Percentiles rank a stretch among this genome's conserved stretches.
These are phyloP conservation scores for Teunomyces gatunensis DNA, from an alignment of 805 yeast genomes.

Conservation along the genomic window DNA sequence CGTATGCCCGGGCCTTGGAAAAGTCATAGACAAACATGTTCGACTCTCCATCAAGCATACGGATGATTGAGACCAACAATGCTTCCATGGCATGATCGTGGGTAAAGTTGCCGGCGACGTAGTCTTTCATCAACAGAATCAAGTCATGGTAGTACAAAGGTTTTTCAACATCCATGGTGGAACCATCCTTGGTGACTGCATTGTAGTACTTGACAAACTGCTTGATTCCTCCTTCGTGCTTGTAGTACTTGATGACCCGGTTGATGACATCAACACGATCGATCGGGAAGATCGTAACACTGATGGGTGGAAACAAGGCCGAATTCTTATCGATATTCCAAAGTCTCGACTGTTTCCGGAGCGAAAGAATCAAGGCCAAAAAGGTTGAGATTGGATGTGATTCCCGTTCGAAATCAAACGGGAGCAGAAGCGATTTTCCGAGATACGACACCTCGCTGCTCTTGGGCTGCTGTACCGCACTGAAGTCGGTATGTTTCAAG, in stretches of 20 bases:
- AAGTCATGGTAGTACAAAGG: conserved; percentile 31
- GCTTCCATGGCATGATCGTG: conserved; percentile 49
- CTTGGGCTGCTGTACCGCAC: background rate
- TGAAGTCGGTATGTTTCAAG: conserved; percentile 3
- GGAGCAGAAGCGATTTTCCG: conserved; percentile 3
- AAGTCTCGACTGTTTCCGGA: conserved; percentile 47
- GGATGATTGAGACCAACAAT: conserved; percentile 30
- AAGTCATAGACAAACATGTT: conserved; percentile 35
- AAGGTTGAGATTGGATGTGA: conserved; percentile 20
- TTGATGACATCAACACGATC: conserved; percentile 11
- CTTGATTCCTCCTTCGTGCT: conserved; percentile 15
- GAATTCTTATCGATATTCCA: conserved; percentile 38
- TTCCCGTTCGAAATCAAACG: conserved; percentile 9
- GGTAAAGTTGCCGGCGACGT: conserved; percentile 51
- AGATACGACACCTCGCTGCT: background rate
- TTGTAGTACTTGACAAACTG: conserved; percentile 20
- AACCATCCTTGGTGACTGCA: background rate
- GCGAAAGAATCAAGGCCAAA: conserved; percentile 46
- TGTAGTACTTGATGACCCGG: conserved; percentile 18
- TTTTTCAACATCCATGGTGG: conserved; percentile 3
- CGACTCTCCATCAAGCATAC: conserved; percentile 21
- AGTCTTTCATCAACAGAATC: conserved; percentile 49
- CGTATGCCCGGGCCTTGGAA: conserved; percentile 53
- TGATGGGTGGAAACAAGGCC: conserved; percentile 28
- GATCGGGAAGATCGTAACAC: conserved; percentile 33